phyloP scores from a whole-genome alignment of 495 filamentous ascomycete genomes.

The Paragyromitra xinjiangensis region DNA sequence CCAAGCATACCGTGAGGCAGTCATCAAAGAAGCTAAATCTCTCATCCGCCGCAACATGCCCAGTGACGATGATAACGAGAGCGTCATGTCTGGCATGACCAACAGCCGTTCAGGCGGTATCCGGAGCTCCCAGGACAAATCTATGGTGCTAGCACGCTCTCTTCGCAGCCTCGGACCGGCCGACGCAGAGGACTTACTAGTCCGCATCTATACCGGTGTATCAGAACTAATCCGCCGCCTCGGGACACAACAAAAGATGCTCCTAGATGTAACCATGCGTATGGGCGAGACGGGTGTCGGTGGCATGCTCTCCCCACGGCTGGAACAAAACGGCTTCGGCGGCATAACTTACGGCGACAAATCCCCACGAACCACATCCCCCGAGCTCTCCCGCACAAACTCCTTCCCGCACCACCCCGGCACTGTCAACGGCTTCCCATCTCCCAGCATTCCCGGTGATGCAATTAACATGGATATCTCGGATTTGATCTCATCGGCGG shows the following conservation, averaged over 20 bases:
- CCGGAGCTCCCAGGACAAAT: conserved; percentile 86
- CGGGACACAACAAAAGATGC: conserved; percentile 88
- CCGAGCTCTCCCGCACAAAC: conserved; percentile 48
- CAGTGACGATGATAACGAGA: conserved; percentile 90
- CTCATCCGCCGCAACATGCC: conserved; percentile 87
- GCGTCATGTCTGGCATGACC: conserved; percentile 86
- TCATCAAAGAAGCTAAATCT: conserved; percentile 84
- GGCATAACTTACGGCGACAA: conserved; percentile 40
- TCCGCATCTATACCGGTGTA: conserved; percentile 82
- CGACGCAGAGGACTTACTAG: conserved; percentile 85
- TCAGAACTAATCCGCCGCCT: conserved; percentile 86
- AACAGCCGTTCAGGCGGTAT: conserved; percentile 66
- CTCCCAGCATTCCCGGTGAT: conserved; percentile 11
- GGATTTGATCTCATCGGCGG: conserved; percentile 90
- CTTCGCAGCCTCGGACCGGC: conserved; percentile 82
- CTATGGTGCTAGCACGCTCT: conserved; percentile 87
- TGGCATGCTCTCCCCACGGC: conserved; percentile 56
- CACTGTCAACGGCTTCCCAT: conserved; percentile 65
- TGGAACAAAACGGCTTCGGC: conserved; percentile 55
- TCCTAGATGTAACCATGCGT: conserved; percentile 89
- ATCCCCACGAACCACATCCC: conserved; percentile 32
- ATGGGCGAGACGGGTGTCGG: conserved; percentile 58
- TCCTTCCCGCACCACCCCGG: conserved; percentile 56
- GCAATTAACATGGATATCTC: conserved; percentile 76
- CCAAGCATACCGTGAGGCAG: conserved; percentile 83